Evolutionary conservation across 345 rosid species (phyloP).

Genomic region (Eucalyptus sideroxylon): DNA sequence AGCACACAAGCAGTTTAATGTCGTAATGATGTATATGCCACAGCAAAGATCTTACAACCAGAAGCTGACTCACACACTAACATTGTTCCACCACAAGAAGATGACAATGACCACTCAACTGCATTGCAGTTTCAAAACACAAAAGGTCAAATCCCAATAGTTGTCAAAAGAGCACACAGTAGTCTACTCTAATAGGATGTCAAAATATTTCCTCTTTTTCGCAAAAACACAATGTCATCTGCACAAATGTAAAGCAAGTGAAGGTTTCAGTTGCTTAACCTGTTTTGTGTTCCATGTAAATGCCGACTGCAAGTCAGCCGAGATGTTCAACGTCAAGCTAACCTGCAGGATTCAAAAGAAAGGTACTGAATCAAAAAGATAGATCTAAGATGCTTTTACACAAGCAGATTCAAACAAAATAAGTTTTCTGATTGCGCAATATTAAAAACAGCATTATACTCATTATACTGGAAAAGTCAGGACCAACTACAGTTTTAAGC

Average conservation of each 20-base stretch:
- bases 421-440: not conserved
- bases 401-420: not conserved
- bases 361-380: not conserved
- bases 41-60: not conserved
- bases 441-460: no score
- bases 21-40: not conserved
- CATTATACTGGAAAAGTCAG: not conserved
- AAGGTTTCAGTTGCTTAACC: constrained; percentile 16
- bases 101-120: not conserved
- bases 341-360: constrained; percentile 34
- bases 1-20: not conserved
- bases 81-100: not conserved
- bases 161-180: not conserved
- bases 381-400: not conserved
- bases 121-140: not conserved
- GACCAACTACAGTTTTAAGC: not conserved
- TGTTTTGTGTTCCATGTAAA: constrained; percentile 99
- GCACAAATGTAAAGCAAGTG: not conserved
- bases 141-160: not conserved
- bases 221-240: not conserved
- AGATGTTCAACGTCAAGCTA: constrained; percentile 73
- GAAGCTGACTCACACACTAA: not conserved
- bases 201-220: not conserved
- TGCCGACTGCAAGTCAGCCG: constrained; percentile 85
- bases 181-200: not conserved